Evolutionary conservation across 2,329 filamentous ascomycete species (phyloP).

Genomic region (Xylaria sp.): DNA sequence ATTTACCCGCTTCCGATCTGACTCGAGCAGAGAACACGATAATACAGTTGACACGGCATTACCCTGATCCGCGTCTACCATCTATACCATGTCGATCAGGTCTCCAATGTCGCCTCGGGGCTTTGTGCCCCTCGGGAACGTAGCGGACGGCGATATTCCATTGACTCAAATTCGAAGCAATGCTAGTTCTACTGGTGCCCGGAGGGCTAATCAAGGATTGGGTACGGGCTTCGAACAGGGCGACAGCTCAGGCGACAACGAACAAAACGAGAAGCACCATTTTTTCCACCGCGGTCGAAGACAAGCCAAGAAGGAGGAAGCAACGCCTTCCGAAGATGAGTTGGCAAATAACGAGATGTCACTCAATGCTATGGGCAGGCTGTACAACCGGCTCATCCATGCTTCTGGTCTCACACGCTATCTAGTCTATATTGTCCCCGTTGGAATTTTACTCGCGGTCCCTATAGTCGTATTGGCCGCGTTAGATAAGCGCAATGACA

Average conservation of each 20-base stretch:
- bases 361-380: constrained; percentile 71
- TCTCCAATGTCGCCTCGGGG: constrained; percentile 46
- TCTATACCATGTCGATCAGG: constrained; percentile 45
- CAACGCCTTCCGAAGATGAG: constrained; percentile 56
- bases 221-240: constrained; percentile 47
- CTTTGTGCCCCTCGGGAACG: constrained; percentile 46
- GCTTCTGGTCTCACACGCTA: constrained; percentile 74
- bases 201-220: constrained; percentile 57
- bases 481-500: constrained; percentile 53
- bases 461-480: constrained; percentile 68
- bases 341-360: constrained; percentile 62
- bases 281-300: constrained; percentile 61
- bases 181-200: constrained; percentile 63
- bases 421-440: constrained; percentile 73
- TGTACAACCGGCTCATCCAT: constrained; percentile 72
- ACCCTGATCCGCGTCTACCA: constrained; percentile 4
- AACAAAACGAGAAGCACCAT: constrained; percentile 58
- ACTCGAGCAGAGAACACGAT: constrained; percentile 1
- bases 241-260: constrained; percentile 47
- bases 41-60: constrained; percentile 10
- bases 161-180: constrained; percentile 62
- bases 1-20: constrained; percentile 26
- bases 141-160: constrained; percentile 44
- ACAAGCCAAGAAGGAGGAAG: constrained; percentile 55
- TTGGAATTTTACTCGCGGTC: constrained; percentile 69